phyloP scores from a whole-genome alignment of 768 basidiomycete species.

The Chalciporus sphaerocephalus region DNA sequence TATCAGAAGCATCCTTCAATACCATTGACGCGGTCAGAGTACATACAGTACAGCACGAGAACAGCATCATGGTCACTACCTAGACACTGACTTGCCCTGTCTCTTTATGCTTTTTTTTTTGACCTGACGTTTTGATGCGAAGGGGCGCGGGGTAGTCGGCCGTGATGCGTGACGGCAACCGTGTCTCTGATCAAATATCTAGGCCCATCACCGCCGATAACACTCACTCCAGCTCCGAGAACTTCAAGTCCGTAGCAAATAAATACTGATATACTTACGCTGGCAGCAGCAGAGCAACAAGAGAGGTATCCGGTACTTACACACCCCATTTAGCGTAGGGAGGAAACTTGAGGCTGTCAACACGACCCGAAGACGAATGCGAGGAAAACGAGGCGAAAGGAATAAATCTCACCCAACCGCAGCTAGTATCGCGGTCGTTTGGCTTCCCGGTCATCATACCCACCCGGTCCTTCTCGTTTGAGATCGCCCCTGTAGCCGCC shows the following conservation, averaged over 20 bases:
- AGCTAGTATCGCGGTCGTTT: conserved; percentile 79
- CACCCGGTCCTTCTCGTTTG: conserved; percentile 71
- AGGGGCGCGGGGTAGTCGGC: too few relatives aligned
- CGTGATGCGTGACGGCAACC: too few relatives aligned
- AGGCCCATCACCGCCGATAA: conserved; percentile 3
- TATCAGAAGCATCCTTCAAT: too few relatives aligned
- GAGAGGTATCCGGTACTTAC: conserved; percentile 30
- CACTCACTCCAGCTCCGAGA: not conserved
- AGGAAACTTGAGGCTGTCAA: conserved; percentile 22
- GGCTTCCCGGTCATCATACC: conserved; percentile 75
- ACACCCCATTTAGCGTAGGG: conserved; percentile 32
- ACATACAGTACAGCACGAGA: too few relatives aligned
- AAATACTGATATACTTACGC: conserved; percentile 38
- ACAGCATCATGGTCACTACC: too few relatives aligned
- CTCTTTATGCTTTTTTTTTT: too few relatives aligned
- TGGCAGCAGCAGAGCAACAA: conserved; percentile 27
- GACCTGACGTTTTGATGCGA: too few relatives aligned
- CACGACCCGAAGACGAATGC: conserved; percentile 20
- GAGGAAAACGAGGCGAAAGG: conserved; percentile 22
- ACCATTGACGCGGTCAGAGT: too few relatives aligned
- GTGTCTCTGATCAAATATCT: too few relatives aligned
- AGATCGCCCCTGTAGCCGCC: conserved; percentile 68
- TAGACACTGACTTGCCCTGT: too few relatives aligned
- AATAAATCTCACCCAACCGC: conserved; percentile 35
- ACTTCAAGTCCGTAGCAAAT: conserved; percentile 10